phyloP scores from a whole-genome alignment of 129 eudicot species.

The Artemisia tridentata region DNA sequence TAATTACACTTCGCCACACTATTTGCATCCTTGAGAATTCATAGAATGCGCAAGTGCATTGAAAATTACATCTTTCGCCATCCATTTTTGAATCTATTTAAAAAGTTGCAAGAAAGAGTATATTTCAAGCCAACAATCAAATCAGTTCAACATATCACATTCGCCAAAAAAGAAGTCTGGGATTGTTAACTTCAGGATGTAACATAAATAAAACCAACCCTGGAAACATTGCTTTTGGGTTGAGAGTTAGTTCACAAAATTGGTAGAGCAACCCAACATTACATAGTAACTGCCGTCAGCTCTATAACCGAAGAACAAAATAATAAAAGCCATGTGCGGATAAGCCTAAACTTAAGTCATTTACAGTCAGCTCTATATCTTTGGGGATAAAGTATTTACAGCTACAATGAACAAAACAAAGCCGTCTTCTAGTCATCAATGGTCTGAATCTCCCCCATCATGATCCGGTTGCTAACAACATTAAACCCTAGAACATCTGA shows the following conservation, averaged over 20 bases:
- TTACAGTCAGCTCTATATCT: not conserved
- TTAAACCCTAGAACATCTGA: conserved; percentile 81
- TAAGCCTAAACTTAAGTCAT: not conserved
- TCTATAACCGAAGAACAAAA: not conserved
- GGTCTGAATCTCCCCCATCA: conserved; percentile 97
- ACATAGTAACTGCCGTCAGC: not conserved
- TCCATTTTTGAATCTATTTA: no score
- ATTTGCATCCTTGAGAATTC: no score
- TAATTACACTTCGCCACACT: no score
- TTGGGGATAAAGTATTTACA: conserved; percentile 47
- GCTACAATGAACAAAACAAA: conserved; percentile 1
- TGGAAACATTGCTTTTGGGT: conserved; percentile 1
- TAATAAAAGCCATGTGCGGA: not conserved
- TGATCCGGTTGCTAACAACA: conserved; percentile 96
- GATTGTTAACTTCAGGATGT: not conserved
- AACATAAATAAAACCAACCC: not conserved
- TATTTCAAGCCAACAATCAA: no score
- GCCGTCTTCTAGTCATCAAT: conserved; percentile 46
- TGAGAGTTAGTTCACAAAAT: conserved; percentile 3
- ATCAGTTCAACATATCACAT: not conserved
- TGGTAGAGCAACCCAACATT: not conserved
- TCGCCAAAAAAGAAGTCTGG: not conserved
- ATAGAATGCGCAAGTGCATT: no score
- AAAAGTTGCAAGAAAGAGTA: no score
- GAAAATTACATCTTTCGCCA: no score